Evolutionary conservation across 805 yeast genomes (phyloP).

Genomic region (Yarrowia bubula): DNA sequence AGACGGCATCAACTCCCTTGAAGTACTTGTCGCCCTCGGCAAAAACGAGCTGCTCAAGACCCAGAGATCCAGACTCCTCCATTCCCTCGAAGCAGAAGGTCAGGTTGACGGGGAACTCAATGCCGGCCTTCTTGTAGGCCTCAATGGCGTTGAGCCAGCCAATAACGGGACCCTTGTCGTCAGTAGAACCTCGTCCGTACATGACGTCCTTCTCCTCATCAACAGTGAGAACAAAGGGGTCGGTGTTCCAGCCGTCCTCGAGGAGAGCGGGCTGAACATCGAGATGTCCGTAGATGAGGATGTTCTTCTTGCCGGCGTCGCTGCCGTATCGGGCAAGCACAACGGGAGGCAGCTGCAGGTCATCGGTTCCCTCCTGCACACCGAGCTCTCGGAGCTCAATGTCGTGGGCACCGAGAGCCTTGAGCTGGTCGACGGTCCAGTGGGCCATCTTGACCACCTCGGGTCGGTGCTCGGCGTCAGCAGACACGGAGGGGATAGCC

Average conservation of each 20-base stretch:
- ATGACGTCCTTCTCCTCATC: constrained; percentile 65
- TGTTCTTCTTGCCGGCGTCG: constrained; percentile 81
- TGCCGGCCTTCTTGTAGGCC: constrained; percentile 80
- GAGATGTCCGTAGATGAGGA: constrained; percentile 92
- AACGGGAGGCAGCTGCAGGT: constrained; percentile 83
- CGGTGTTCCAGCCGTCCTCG: constrained; percentile 95
- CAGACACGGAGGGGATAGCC: constrained; percentile 90
- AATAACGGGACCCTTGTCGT: constrained; percentile 96
- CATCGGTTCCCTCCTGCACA: constrained; percentile 67
- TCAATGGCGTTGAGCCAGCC: constrained; percentile 94
- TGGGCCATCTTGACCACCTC: constrained; percentile 86
- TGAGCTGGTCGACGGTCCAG: constrained; percentile 69
- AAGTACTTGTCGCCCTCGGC: constrained; percentile 77
- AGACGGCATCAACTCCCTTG: constrained; percentile 87
- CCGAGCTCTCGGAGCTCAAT: constrained; percentile 83
- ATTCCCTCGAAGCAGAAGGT: constrained; percentile 95
- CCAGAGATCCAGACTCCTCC: constrained; percentile 97
- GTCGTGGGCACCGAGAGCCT: constrained; percentile 72
- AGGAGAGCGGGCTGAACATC: constrained; percentile 95
- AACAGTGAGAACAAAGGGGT: constrained; percentile 73
- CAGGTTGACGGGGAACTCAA: constrained; percentile 91
- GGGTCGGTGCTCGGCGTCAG: constrained; percentile 85
- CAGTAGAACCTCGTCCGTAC: constrained; percentile 93
- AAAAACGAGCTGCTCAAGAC: constrained; percentile 79
- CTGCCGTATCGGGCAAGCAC: constrained; percentile 85